Evolutionary conservation across 352 stramenopile genomes (phyloP).

Genomic region (Phytopythium sindhum): DNA sequence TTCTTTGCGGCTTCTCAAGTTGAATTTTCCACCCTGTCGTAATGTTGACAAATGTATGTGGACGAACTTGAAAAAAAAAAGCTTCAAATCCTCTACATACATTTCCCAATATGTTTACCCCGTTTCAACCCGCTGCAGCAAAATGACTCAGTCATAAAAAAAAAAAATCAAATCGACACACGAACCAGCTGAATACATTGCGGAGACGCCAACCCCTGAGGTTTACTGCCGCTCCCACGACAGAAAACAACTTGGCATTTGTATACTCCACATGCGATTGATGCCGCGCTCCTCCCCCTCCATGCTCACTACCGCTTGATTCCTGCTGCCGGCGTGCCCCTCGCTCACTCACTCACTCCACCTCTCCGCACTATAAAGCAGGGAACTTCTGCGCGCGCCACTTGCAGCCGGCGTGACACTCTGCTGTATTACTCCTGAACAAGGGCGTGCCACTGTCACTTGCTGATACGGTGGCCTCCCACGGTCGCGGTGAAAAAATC

Average conservation of each 20-base stretch:
- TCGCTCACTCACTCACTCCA: too few relatives aligned
- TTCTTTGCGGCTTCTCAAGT: neutral
- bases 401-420: too few relatives aligned
- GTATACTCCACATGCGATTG: too few relatives aligned
- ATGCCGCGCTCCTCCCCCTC: too few relatives aligned
- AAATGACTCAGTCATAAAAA: neutral
- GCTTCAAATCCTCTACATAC: neutral
- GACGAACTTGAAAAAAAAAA: neutral
- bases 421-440: neutral
- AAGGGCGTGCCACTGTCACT: too few relatives aligned
- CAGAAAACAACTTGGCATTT: too few relatives aligned
- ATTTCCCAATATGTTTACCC: neutral
- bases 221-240: too few relatives aligned
- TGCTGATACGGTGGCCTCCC: neutral
- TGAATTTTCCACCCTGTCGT: neutral
- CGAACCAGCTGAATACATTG: neutral
- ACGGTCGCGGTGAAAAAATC: neutral
- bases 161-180: conserved; percentile 1
- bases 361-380: too few relatives aligned
- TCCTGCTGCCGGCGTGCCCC: too few relatives aligned
- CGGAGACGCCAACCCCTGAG: too few relatives aligned
- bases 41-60: neutral
- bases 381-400: too few relatives aligned
- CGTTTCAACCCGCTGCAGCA: neutral
- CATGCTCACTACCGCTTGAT: too few relatives aligned